Base-by-base conservation (phyloP, 2,329 filamentous ascomycete species). In the Plenodomus biglobosus region DNA sequence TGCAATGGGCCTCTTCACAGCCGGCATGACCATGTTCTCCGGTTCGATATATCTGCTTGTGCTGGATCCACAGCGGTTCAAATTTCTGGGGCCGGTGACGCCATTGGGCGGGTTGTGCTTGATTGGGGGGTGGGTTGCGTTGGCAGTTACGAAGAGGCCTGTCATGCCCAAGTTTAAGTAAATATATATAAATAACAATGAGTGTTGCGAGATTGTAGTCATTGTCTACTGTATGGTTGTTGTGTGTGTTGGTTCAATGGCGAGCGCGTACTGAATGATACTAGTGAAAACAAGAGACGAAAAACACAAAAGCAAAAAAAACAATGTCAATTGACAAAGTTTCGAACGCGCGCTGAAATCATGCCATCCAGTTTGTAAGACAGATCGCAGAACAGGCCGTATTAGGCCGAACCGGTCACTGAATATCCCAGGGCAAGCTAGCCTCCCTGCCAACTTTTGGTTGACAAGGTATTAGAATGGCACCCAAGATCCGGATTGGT, bases 21-120 rank as follows among this genome's bases (percentile, higher is more conserved):
- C 81, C 0, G 85, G 85, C 42, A 86, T 87, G 75, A 82, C 81
- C 3, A 78, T 86, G 76, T 87, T 87, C 70, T 82, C 78, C 50
- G 85, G 85, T 1, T 82, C 78, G 62, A 79, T 88, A 55, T 88
- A 88, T 66, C 74, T 83, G 8, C 76, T 87, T 8, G 76, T 81
- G 0, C 73, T 87, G n/a, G 80, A 86, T 68, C 80, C 84, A 17
- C 76, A 80, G 59, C 73, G 77, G 21, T 85, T 85, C 38, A 80
- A 79, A 62, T 72, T 75, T 46, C 49, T 87, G 53, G 85, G 85
- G 0, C 85, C 85, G 1, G 79, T 86, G 11, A 87, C 85, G 41
- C 85, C 85, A 13, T 49, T 87, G 1, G 85, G 84, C 0, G 84
- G 85, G 0, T 55, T 85, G 41, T 85, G 79, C 50, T 73, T 88